Conservation (phyloP, 1,139 yeast species). For the Zygosaccharomyces sapae region DNA sequence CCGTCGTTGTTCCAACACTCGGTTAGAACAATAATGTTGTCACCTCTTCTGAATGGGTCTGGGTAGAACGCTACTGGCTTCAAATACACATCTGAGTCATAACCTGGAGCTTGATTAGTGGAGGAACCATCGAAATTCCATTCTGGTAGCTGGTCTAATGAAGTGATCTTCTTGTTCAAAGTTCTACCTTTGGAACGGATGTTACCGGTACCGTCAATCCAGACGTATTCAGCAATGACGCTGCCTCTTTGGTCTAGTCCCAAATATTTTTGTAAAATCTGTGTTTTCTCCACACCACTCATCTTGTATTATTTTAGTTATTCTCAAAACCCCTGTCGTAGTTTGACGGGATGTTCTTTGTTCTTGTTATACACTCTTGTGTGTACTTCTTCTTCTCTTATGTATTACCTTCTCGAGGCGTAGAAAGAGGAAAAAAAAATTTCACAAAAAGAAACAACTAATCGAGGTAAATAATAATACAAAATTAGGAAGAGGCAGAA, state of each 20-base stretch:
- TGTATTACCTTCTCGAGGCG: not conserved
- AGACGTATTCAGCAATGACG: slow-evolving; percentile 91
- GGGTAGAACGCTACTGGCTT: slow-evolving; percentile 92
- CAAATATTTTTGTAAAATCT: slow-evolving; percentile 74
- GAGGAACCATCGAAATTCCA: slow-evolving; percentile 99
- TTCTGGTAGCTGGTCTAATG: slow-evolving; percentile 87
- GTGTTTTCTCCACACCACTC: slow-evolving; percentile 56
- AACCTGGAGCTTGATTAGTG: slow-evolving; percentile 98
- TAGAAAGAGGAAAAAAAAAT: not conserved
- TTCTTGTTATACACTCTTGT: not conserved
- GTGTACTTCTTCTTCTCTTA: not conserved
- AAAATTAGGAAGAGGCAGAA: not conserved
- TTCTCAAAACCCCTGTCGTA: not conserved
- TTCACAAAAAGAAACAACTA: not conserved
- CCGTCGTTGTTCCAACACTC: slow-evolving; percentile 99
- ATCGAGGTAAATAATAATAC: not conserved
- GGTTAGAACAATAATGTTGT: slow-evolving; percentile 87
- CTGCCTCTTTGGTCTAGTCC: slow-evolving; percentile 82
- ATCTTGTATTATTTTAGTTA: slow-evolving; percentile 1
- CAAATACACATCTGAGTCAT: slow-evolving; percentile 89
- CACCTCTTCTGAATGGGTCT: slow-evolving; percentile 97
- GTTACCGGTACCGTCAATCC: slow-evolving; percentile 94
- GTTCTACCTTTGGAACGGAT: slow-evolving; percentile 95
- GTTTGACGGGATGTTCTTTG: not conserved
- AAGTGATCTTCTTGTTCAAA: slow-evolving; percentile 59